A percentile compares a stretch with the other conserved stretches of the same genome.
Evolutionary conservation across 176 grass and related monocot genomes (phyloP).

Genomic region (Cenchrus fungigraminus): DNA sequence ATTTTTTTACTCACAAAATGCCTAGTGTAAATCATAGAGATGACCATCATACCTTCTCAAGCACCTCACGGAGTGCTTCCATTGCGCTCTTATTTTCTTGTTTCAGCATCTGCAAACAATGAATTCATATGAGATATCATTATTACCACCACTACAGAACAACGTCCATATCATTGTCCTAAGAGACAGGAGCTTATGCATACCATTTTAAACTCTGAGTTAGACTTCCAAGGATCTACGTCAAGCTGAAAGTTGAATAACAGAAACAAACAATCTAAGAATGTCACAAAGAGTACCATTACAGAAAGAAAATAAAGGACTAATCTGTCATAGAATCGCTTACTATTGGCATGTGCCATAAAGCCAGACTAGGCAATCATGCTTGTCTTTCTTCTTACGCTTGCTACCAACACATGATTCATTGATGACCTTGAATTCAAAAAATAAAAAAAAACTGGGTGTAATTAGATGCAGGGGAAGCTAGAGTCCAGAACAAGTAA

Average conservation of each 20-base stretch:
- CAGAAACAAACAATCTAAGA: conserved; percentile 31
- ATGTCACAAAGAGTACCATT: conserved; percentile 25
- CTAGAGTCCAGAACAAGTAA: conserved; percentile 29
- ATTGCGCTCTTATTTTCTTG: no score
- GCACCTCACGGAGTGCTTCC: no score
- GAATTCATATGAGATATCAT: no score
- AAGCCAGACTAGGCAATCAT: conserved; percentile 30
- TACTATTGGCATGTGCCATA: conserved; percentile 89
- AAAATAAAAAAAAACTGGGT: conserved; percentile 3
- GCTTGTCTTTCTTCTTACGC: no score
- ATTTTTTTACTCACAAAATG: conserved; percentile 4
- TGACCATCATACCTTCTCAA: not conserved
- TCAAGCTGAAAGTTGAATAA: not conserved
- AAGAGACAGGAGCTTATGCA: conserved; percentile 39
- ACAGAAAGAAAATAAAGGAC: conserved; percentile 31
- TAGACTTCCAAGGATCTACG: not conserved
- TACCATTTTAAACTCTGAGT: conserved; percentile 74
- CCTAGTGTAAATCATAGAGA: conserved; percentile 34
- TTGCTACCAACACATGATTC: conserved; percentile 34
- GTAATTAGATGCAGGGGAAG: conserved; percentile 35
- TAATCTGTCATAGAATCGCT: conserved; percentile 41
- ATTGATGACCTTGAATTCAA: conserved; percentile 70
- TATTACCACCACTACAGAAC: not conserved
- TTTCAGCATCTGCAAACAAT: no score
- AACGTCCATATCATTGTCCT: conserved; percentile 18